Conservation (phyloP, 2,329 filamentous ascomycete genomes). For the Aureobasidium namibiae region DNA sequence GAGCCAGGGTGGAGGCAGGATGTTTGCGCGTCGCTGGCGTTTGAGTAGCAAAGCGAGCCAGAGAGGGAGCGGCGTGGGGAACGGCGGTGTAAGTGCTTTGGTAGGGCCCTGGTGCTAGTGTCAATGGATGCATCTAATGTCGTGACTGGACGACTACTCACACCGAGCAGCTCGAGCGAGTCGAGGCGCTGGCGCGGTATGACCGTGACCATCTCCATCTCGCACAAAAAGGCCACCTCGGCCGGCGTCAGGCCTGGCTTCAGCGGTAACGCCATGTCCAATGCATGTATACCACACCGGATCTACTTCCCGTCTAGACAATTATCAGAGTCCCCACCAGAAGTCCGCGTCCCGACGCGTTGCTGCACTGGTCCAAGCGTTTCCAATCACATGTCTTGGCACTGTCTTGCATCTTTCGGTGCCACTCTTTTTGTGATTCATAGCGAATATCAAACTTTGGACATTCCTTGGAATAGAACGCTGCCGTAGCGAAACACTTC, state of each 20-base stretch:
- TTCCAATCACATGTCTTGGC: not conserved
- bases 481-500: not conserved
- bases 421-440: constrained; percentile 1
- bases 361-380: not conserved
- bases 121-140: constrained; percentile 2
- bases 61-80: constrained; percentile 70
- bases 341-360: not conserved
- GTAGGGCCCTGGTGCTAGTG: constrained; percentile 60
- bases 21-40: constrained; percentile 87
- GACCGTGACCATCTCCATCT: constrained; percentile 94
- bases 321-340: not conserved
- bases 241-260: constrained; percentile 66
- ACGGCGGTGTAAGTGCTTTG: constrained; percentile 68
- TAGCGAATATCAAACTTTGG: not conserved
- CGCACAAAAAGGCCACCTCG: constrained; percentile 89
- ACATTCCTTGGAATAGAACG: not conserved
- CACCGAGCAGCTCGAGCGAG: constrained; percentile 72
- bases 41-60: constrained; percentile 96
- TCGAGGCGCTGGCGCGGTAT: constrained; percentile 87
- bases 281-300: not conserved
- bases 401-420: not conserved
- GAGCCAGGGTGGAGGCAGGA: constrained; percentile 85
- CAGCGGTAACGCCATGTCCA: constrained; percentile 52
- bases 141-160: constrained; percentile 44
- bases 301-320: not conserved